phyloP scores from a whole-genome alignment of 1,284 basidiomycete genomes.

The Fomes fomentarius region DNA sequence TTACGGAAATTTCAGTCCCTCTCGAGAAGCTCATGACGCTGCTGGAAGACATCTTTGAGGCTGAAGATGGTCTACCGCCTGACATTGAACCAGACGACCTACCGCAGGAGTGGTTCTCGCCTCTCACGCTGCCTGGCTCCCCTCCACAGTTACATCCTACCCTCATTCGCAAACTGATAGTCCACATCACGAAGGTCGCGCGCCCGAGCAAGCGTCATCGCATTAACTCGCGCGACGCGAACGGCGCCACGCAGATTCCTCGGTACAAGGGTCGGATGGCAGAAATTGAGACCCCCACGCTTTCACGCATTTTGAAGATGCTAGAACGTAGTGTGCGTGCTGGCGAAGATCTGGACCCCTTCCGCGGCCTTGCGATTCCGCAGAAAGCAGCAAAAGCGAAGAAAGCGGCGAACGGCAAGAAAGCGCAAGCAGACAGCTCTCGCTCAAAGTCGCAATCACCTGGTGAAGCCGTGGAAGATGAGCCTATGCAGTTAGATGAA shows the following conservation, averaged over 20 bases:
- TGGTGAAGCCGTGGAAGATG: constrained; percentile 29
- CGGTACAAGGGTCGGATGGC: constrained; percentile 57
- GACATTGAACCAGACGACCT: constrained; percentile 61
- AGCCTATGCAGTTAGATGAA: constrained; percentile 33
- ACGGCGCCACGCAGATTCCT: constrained; percentile 45
- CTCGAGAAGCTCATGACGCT: constrained; percentile 73
- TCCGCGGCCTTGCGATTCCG: constrained; percentile 42
- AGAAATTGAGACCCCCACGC: constrained; percentile 62
- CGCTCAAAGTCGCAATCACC: constrained; percentile 35
- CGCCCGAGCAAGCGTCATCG: constrained; percentile 64
- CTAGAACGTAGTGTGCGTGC: constrained; percentile 77
- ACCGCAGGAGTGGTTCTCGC: constrained; percentile 68
- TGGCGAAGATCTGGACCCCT: constrained; percentile 75
- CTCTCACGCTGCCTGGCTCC: constrained; percentile 56
- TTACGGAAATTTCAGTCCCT: too few species aligned
- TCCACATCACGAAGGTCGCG: constrained; percentile 66
- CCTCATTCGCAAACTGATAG: constrained; percentile 71
- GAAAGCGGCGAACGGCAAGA: constrained; percentile 37
- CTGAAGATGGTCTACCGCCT: constrained; percentile 79
- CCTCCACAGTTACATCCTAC: constrained; percentile 61
- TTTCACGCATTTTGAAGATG: constrained; percentile 73
- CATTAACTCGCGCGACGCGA: constrained; percentile 41
- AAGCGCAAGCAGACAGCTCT: constrained; percentile 39
- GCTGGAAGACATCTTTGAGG: constrained; percentile 88
- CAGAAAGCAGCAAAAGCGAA: constrained; percentile 28